Percentiles rank a stretch among this genome's conserved stretches.
Conservation (phyloP, 257 asterid species). For the Nicotiana tomentosiformis region DNA sequence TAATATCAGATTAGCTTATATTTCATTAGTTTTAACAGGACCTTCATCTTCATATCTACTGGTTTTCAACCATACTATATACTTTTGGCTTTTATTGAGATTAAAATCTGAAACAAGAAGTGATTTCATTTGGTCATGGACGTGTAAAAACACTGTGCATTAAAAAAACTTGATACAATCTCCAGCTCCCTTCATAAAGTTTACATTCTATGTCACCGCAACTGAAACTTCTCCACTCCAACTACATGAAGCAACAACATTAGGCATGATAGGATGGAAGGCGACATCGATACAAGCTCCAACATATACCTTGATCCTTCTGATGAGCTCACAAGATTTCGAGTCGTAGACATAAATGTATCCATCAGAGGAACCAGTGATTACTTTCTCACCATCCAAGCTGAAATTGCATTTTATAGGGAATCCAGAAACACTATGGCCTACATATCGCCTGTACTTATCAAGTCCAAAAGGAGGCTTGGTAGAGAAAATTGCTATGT, state of each 20-base stretch:
- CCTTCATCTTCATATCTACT: too few species aligned
- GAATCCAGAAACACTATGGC: constrained; percentile 83
- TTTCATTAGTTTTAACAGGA: too few species aligned
- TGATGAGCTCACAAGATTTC: constrained; percentile 49
- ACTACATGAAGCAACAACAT: constrained; percentile 70
- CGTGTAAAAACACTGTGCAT: background rate
- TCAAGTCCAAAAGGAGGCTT: constrained; percentile 69
- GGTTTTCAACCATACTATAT: background rate
- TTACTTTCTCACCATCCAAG: constrained; percentile 50
- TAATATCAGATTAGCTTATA: too few species aligned
- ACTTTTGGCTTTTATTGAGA: background rate
- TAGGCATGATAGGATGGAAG: constrained; percentile 63
- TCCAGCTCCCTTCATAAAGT: background rate
- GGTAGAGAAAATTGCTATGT: constrained; percentile 74
- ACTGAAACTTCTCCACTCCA: constrained; percentile 75
- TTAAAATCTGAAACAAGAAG: background rate
- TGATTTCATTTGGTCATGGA: background rate
- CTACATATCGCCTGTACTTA: constrained; percentile 66
- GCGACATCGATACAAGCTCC: constrained; percentile 68
- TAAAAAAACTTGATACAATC: background rate
- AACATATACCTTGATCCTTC: constrained; percentile 51
- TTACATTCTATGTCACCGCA: background rate
- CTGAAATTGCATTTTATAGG: constrained; percentile 88
- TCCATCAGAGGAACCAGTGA: constrained; percentile 85
- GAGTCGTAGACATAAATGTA: constrained; percentile 59